Base-by-base conservation (phyloP, 1,284 basidiomycete genomes). In the Abortiporus biennis region DNA sequence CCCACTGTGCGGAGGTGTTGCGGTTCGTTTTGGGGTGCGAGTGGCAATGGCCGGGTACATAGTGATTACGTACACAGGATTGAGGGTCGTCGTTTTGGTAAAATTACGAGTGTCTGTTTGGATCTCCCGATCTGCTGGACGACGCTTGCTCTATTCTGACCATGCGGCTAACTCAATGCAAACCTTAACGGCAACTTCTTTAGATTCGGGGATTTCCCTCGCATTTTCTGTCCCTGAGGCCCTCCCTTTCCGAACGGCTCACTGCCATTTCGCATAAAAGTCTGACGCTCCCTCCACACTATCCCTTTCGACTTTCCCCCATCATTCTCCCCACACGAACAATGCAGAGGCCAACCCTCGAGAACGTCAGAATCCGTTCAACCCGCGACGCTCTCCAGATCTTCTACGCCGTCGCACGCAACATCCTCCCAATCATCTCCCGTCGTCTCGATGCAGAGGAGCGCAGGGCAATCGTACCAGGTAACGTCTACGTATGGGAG, bases 401-500 rank as follows among this genome's bases (percentile, higher is more conserved):
- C 51, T 89, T 89, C 63, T 71, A 82, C 56, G 86, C 76, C 40
- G 85, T 87, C 46, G 79, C 82, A 1, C 70, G 71, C 47, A 72
- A 77, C 55, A 58, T 69, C 51, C 70, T 88, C 38, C 82, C 84
- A 44, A 72, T 89, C 54, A 85, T 87, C 53, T 81, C 80, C 19
- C 76, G 85, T 43, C 78, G 86, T 6, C 74, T 89, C 52, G 86
- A 89, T 55, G 81, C 82, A 40, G 86, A 88, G 54, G 85, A 71
- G 56, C 65, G 69, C 51, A 55, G 62, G 44, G 59, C 59, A 40
- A 66, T 65, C 41, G 47, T 51, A 25, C 60, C 85, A 2, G 86
- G 86, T 31, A 85, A 86, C 51, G 81, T 88, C 21, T 90, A 87
- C 52, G 83, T 90, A 47, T 90, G 86, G 86, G 86, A 89, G 58